Evolutionary conservation across 495 filamentous ascomycete genomes (phyloP), one percentile per base, ranked within the genome.

Genomic region (Barbatosphaeria neglecta): DNA sequence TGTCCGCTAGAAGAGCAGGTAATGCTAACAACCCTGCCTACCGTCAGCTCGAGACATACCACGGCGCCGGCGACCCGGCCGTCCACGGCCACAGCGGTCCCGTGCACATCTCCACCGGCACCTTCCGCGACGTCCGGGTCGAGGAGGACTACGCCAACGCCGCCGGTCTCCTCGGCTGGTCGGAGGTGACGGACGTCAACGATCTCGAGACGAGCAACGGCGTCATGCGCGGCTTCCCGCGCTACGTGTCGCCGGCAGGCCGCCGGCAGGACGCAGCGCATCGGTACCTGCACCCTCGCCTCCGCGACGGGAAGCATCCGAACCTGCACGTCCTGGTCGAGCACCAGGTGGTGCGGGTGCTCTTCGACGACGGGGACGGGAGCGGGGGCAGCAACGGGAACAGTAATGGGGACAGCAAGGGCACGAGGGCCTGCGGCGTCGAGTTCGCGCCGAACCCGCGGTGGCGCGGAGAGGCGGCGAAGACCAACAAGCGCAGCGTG

Each of bases 311-410:
- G 15, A 57, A 66, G 42, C 66, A 73, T 41, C 62, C 64, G 3
- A 74, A 74, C 39, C 62, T 80, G 0, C 74, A 77, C 47, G 66
- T 79, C 15, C 58, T 77, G 13, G 60, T 69, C 13, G 64, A 79
- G 47, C 58, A 65, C 23, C 70, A 67, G 13, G 74, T 78, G 16
- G 50, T 64, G n/a, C 68, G 73, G 2, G 66, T 80, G 5, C 45
- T 77, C 15, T 70, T 77, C 45, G 72, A 77, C 33, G 54, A n/a
- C n/a, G n/a, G n/a, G n/a, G n/a, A n/a, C n/a, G n/a, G n/a, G n/a
- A n/a, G n/a, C n/a, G n/a, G n/a, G n/a, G n/a, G n/a, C n/a, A n/a
- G n/a, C n/a, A n/a, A n/a, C n/a, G n/a, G n/a, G n/a, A n/a, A n/a
- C 64, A 24, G 46, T 60, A 7, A 69, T 64, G 22, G 52, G 51